Percentiles rank a stretch among this genome's conserved stretches.
phyloP scores from a whole-genome alignment of 2,329 filamentous ascomycete species.

The Fusarium sp. region DNA sequence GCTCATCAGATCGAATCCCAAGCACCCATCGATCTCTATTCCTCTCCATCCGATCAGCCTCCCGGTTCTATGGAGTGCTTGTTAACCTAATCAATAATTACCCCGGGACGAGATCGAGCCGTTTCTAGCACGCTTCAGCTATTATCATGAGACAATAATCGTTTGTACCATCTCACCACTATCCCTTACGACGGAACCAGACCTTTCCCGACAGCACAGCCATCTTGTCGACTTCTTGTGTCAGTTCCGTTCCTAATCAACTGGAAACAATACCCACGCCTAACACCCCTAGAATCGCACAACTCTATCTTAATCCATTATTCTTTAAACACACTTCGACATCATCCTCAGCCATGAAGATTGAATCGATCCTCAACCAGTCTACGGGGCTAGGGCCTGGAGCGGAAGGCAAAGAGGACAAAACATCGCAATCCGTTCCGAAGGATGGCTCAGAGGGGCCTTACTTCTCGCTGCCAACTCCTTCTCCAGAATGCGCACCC shows the following conservation, averaged over 20 bases:
- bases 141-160: conserved; percentile 32
- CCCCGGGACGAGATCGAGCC: conserved; percentile 29
- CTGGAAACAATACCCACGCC: background rate
- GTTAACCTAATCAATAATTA: conserved; percentile 40
- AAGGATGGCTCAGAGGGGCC: conserved; percentile 16
- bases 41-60: conserved; percentile 13
- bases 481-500: conserved; percentile 46
- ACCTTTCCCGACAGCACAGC: conserved; percentile 22
- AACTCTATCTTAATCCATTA: conserved; percentile 14
- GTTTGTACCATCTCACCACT: conserved; percentile 23
- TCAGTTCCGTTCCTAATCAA: background rate
- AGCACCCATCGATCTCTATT: conserved; percentile 21
- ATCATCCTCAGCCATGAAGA: conserved; percentile 28
- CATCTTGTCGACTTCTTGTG: conserved; percentile 25
- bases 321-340: background rate
- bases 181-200: conserved; percentile 19
- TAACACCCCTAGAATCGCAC: conserved; percentile 13
- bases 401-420: conserved; percentile 17
- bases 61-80: conserved; percentile 12
- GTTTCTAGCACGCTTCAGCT: conserved; percentile 17
- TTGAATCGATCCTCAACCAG: conserved; percentile 37
- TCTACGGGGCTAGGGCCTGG: conserved; percentile 31
- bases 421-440: conserved; percentile 6
- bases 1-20: conserved; percentile 27
- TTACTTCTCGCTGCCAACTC: conserved; percentile 45